Conservation (phyloP, 2,329 filamentous ascomycete species). For the Neonectria hederae region DNA sequence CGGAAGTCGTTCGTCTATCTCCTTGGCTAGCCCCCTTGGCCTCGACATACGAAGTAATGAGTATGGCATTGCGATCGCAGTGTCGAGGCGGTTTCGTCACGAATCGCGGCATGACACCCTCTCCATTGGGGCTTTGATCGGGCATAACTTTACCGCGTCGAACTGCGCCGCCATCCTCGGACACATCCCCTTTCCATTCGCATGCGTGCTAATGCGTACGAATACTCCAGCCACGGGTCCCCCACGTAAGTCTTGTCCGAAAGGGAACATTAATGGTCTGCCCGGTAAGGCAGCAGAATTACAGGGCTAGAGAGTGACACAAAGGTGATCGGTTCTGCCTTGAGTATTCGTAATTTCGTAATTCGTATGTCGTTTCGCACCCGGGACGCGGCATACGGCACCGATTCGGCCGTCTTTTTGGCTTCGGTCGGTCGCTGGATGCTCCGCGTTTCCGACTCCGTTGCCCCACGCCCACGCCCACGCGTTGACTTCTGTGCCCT, state of each 20-base stretch:
- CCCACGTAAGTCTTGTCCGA: slow-evolving; percentile 7
- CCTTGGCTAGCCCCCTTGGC: background rate
- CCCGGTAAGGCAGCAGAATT: slow-evolving; percentile 20
- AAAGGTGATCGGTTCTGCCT: slow-evolving; percentile 10
- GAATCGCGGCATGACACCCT: slow-evolving; percentile 1
- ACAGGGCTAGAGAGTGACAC: background rate
- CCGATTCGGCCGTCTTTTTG: background rate
- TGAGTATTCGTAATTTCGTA: background rate
- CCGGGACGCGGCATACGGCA: background rate
- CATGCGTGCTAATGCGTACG: slow-evolving; percentile 1
- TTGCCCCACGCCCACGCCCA: background rate
- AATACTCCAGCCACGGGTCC: background rate
- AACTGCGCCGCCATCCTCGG: slow-evolving; percentile 3
- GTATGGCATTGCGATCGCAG: background rate
- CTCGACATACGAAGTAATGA: no score
- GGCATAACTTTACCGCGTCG: background rate
- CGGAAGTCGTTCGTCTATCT: background rate
- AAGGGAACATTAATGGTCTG: background rate
- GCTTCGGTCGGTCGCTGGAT: background rate
- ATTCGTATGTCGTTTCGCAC: slow-evolving; percentile 4
- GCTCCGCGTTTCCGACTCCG: background rate
- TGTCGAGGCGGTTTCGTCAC: slow-evolving; percentile 6
- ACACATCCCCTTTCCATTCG: slow-evolving; percentile 3
- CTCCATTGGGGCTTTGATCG: slow-evolving; percentile 10
- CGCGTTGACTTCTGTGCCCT: no score